Percentiles rank a stretch among this genome's conserved stretches.
Conservation (phyloP, 352 stramenopile species). For the Halophytophthora batemanensis region DNA sequence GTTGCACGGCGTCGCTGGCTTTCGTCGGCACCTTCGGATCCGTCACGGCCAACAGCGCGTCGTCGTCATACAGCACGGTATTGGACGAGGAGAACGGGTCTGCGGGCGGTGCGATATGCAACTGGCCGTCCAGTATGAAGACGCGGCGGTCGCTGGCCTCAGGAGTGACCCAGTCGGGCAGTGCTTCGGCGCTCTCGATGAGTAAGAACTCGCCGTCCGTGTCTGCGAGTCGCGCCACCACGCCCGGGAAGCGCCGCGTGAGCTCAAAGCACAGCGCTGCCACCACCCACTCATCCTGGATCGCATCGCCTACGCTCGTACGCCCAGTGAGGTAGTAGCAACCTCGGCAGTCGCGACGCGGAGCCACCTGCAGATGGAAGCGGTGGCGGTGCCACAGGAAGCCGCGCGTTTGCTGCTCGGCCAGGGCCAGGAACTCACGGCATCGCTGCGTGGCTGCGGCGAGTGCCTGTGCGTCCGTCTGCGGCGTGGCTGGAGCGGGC, state of each 20-base stretch:
- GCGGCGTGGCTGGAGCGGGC: background rate
- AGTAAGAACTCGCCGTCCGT: slow-evolving; percentile 74
- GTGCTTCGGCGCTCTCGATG: slow-evolving; percentile 65
- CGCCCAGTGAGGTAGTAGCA: slow-evolving; percentile 35
- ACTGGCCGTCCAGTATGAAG: slow-evolving; percentile 37
- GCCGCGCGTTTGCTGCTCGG: slow-evolving; percentile 27
- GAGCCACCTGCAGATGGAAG: slow-evolving; percentile 34
- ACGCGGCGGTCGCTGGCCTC: slow-evolving; percentile 48
- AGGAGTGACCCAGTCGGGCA: slow-evolving; percentile 66
- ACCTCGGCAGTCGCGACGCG: slow-evolving; percentile 3
- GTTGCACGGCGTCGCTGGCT: slow-evolving; percentile 38
- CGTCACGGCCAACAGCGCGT: slow-evolving; percentile 32
- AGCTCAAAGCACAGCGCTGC: slow-evolving; percentile 47
- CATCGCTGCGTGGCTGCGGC: slow-evolving; percentile 15
- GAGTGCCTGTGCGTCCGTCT: slow-evolving; percentile 1
- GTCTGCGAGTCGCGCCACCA: slow-evolving; percentile 44
- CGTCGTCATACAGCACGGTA: slow-evolving; percentile 21
- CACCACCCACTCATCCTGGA: slow-evolving; percentile 74
- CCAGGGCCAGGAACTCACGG: slow-evolving; percentile 21
- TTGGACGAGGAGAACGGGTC: background rate
- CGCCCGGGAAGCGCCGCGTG: slow-evolving; percentile 24
- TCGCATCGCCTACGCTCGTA: slow-evolving; percentile 48
- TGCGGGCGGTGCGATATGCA: slow-evolving; percentile 40
- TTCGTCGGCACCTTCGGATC: slow-evolving; percentile 18
- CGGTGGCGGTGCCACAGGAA: slow-evolving; percentile 60